These are phyloP conservation scores for Thraustotheca clavata DNA, from an alignment of 352 stramenopile genomes.

Conservation along the genomic window DNA sequence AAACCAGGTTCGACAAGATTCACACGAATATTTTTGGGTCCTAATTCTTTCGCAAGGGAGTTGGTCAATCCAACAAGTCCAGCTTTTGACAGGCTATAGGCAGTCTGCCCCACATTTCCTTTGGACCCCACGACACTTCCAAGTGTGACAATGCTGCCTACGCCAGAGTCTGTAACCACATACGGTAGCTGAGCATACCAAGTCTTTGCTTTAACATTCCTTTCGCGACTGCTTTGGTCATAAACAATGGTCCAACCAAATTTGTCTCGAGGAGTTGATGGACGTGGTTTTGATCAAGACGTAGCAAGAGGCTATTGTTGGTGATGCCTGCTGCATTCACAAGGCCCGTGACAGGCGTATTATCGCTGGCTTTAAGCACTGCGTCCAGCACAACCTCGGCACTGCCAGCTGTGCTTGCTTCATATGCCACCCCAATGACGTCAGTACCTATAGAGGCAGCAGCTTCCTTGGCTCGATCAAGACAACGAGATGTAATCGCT, in stretches of 20 bases:
- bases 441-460: constrained; percentile 33
- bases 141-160: constrained; percentile 73
- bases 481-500: constrained; percentile 57
- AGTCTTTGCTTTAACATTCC: constrained; percentile 65
- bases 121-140: constrained; percentile 68
- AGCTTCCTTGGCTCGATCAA: constrained; percentile 42
- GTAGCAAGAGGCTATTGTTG: constrained; percentile 60
- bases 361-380: constrained; percentile 28
- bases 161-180: not conserved
- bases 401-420: constrained; percentile 24
- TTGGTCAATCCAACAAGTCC: constrained; percentile 65
- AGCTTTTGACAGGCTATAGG: constrained; percentile 78
- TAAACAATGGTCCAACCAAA: constrained; percentile 57
- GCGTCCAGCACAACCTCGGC: constrained; percentile 36
- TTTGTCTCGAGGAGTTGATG: constrained; percentile 68
- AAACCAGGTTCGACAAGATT: constrained; percentile 84
- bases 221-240: constrained; percentile 66
- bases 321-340: constrained; percentile 68
- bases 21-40: constrained; percentile 72
- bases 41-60: constrained; percentile 77
- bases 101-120: constrained; percentile 69
- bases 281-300: constrained; percentile 48
- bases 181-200: constrained; percentile 8
- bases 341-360: constrained; percentile 37
- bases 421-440: constrained; percentile 53